Conservation (phyloP, 768 basidiomycete species). For the Boletus fagicola region DNA sequence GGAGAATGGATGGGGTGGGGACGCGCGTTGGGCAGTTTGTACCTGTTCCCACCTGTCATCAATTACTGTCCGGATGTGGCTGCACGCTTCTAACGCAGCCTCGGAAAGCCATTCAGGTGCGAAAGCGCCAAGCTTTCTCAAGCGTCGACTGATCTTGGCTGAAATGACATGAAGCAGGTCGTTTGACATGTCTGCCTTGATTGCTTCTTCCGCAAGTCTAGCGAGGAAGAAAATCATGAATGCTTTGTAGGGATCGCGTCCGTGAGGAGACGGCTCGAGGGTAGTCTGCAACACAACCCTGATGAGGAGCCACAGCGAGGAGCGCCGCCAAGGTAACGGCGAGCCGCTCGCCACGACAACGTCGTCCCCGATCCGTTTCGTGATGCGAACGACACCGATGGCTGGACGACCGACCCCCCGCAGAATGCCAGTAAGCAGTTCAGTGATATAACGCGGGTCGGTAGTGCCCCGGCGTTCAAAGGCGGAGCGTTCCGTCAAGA, state of each 20-base stretch:
- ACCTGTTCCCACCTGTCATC: conserved; percentile 38
- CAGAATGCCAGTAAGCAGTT: conserved; percentile 45
- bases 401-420: conserved; percentile 30
- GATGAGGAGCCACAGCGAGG: conserved; percentile 38
- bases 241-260: conserved; percentile 38
- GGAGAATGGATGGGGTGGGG: no score
- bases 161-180: conserved; percentile 39
- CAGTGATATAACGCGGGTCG: conserved; percentile 45
- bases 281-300: conserved; percentile 36
- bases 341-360: conserved; percentile 21
- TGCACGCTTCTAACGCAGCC: conserved; percentile 7
- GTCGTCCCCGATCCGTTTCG: conserved; percentile 35
- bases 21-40: conserved; percentile 10
- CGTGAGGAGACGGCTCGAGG: conserved; percentile 13
- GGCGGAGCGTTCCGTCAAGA: conserved; percentile 11
- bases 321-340: conserved; percentile 35
- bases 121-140: conserved; percentile 35
- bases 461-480: conserved; percentile 33
- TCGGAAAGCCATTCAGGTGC: conserved; percentile 18
- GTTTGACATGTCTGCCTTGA: conserved; percentile 14
- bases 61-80: conserved; percentile 20
- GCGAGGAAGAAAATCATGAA: conserved; percentile 47
- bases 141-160: conserved; percentile 38
- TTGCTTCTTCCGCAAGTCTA: conserved; percentile 22
- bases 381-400: conserved; percentile 23